These are phyloP conservation scores for Boletus barrowsii DNA, from an alignment of 768 basidiomycete genomes.

Conservation along the genomic window DNA sequence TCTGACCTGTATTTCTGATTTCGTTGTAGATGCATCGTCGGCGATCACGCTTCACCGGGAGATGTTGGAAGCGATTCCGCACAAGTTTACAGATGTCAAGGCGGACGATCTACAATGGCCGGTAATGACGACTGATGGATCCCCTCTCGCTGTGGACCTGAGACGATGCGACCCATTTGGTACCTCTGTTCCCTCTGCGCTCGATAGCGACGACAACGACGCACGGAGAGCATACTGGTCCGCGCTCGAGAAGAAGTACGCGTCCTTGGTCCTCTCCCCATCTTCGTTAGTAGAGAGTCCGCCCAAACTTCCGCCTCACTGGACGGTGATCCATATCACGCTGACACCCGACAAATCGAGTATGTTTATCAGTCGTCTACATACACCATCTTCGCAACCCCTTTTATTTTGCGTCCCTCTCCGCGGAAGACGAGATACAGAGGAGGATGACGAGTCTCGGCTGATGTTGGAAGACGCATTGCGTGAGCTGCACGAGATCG, in stretches of 20 bases:
- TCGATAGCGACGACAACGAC: constrained; percentile 37
- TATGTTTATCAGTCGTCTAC: constrained; percentile 79
- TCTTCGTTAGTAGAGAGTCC: constrained; percentile 41
- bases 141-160: constrained; percentile 29
- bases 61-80: constrained; percentile 74
- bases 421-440: constrained; percentile 74
- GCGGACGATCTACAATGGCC: constrained; percentile 80
- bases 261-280: constrained; percentile 22
- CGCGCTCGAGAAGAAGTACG: constrained; percentile 51
- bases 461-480: constrained; percentile 75
- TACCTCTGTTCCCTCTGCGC: constrained; percentile 14
- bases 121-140: constrained; percentile 43
- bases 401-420: constrained; percentile 88
- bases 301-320: constrained; percentile 61
- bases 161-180: constrained; percentile 19
- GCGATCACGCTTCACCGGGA: constrained; percentile 83
- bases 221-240: constrained; percentile 59
- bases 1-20: background rate
- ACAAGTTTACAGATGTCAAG: constrained; percentile 54
- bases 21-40: constrained; percentile 59
- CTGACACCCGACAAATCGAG: constrained; percentile 81
- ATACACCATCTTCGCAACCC: constrained; percentile 49
- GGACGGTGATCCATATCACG: constrained; percentile 83
- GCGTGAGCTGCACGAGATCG: constrained; percentile 73
- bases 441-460: constrained; percentile 67